Percentiles rank a stretch among this genome's conserved stretches.
Conservation (phyloP, 495 filamentous ascomycete species). For the Neurospora sp. region DNA sequence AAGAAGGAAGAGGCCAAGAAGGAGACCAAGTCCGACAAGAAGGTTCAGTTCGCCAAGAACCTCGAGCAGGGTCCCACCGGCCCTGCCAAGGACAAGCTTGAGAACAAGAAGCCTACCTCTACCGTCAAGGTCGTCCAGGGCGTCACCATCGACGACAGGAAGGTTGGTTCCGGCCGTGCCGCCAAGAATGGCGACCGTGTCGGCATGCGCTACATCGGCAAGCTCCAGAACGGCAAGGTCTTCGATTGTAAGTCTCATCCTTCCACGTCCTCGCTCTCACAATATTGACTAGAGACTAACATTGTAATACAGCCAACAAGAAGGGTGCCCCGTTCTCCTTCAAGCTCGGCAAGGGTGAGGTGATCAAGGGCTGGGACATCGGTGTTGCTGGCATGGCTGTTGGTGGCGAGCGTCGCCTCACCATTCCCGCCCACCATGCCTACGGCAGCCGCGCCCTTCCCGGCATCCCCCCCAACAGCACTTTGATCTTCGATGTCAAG, state of each 20-base stretch:
- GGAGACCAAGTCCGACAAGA: slow-evolving; percentile 66
- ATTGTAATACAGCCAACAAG: slow-evolving; percentile 63
- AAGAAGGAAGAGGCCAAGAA: slow-evolving; percentile 38
- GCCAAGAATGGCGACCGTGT: slow-evolving; percentile 82
- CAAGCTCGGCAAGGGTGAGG: slow-evolving; percentile 85
- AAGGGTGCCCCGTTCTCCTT: slow-evolving; percentile 94
- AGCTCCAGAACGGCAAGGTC: slow-evolving; percentile 80
- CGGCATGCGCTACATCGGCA: slow-evolving; percentile 94
- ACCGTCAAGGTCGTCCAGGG: slow-evolving; percentile 72
- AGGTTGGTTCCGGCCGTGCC: slow-evolving; percentile 68
- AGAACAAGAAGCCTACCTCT: slow-evolving; percentile 36
- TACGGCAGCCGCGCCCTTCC: slow-evolving; percentile 74
- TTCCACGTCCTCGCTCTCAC: slow-evolving; percentile 2
- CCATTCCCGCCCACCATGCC: slow-evolving; percentile 70
- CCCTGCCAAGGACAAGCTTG: slow-evolving; percentile 39
- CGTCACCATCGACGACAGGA: slow-evolving; percentile 91
- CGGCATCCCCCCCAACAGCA: slow-evolving; percentile 83
- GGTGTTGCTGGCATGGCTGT: slow-evolving; percentile 85
- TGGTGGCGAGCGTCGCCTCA: slow-evolving; percentile 86
- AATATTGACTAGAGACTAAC: slow-evolving; percentile 20
- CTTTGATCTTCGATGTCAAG: slow-evolving; percentile 89
- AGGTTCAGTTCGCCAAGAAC: slow-evolving; percentile 97
- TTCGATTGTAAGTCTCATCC: slow-evolving; percentile 66
- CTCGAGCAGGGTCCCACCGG: slow-evolving; percentile 90
- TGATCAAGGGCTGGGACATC: slow-evolving; percentile 98